These are phyloP conservation scores for Rhinocladiella similis DNA, from an alignment of 2,329 filamentous ascomycete species.

Conservation along the genomic window DNA sequence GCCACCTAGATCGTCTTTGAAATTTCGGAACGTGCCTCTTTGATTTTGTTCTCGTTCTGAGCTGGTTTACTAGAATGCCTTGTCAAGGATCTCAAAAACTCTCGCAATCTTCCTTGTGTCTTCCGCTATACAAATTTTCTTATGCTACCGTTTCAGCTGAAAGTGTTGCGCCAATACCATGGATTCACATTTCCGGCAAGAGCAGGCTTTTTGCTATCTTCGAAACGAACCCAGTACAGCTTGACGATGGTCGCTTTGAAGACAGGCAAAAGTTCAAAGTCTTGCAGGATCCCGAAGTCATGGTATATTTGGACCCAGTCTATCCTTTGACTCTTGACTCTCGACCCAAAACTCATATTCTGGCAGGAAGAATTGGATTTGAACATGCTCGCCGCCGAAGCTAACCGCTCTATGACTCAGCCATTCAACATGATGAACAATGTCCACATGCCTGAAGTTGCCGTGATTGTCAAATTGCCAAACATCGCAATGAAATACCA, in stretches of 20 bases:
- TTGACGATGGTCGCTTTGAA: constrained; percentile 22
- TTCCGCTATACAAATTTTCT: constrained; percentile 44
- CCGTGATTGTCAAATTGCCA: constrained; percentile 46
- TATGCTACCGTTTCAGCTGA: constrained; percentile 41
- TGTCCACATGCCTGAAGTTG: constrained; percentile 34
- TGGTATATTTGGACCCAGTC: constrained; percentile 35
- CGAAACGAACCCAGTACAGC: constrained; percentile 31
- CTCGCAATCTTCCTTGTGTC: constrained; percentile 45
- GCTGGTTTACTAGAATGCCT: constrained; percentile 32
- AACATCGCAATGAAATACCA: constrained; percentile 48
- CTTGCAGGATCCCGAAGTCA: constrained; percentile 34
- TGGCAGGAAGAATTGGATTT: constrained; percentile 45
- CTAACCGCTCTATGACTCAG: constrained; percentile 22
- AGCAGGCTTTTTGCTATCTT: constrained; percentile 39
- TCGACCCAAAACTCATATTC: constrained; percentile 13
- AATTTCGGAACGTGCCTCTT: neutral
- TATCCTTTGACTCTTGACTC: neutral
- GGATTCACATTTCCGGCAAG: constrained; percentile 44
- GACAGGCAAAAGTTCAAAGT: constrained; percentile 37
- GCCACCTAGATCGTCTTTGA: too few species aligned
- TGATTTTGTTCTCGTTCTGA: neutral
- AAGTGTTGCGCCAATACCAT: constrained; percentile 41
- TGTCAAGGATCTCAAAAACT: constrained; percentile 50
- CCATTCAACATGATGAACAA: neutral
- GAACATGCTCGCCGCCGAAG: constrained; percentile 34